A percentile compares a stretch with the other conserved stretches of the same genome.
phyloP scores from a whole-genome alignment of 805 yeast genomes.

The Barnettozyma wickerhamii region DNA sequence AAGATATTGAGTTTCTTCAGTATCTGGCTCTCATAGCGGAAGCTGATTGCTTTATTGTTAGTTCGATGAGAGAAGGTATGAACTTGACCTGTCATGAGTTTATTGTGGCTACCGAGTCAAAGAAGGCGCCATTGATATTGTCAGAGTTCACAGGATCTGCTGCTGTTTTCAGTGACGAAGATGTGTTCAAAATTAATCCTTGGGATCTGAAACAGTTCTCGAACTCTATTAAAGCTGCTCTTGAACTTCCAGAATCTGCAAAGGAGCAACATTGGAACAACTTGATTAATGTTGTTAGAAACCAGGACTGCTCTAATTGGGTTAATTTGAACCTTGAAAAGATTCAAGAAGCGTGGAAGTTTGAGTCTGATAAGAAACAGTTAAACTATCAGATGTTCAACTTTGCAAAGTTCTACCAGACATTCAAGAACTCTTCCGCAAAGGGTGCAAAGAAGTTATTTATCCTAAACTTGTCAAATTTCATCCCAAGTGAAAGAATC shows the following conservation, averaged over 20 bases:
- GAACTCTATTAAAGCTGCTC: slow-evolving; percentile 54
- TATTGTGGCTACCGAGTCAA: slow-evolving; percentile 64
- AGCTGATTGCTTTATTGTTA: slow-evolving; percentile 83
- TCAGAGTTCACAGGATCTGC: slow-evolving; percentile 97
- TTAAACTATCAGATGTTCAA: slow-evolving; percentile 30
- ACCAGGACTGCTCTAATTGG: slow-evolving; percentile 77
- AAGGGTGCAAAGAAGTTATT: slow-evolving; percentile 36
- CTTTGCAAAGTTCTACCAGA: slow-evolving; percentile 22
- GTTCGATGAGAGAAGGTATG: slow-evolving; percentile 95
- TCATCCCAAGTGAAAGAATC: slow-evolving; percentile 56
- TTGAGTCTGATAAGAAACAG: slow-evolving; percentile 36
- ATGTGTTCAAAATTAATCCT: slow-evolving; percentile 81
- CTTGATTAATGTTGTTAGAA: slow-evolving; percentile 52
- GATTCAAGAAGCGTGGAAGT: slow-evolving; percentile 50
- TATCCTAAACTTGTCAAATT: slow-evolving; percentile 42
- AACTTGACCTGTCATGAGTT: slow-evolving; percentile 95
- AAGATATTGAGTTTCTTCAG: slow-evolving; percentile 85
- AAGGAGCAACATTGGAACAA: slow-evolving; percentile 56
- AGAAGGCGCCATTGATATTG: slow-evolving; percentile 75
- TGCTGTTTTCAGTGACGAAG: slow-evolving; percentile 57
- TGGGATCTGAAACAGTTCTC: slow-evolving; percentile 77
- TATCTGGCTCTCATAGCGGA: slow-evolving; percentile 81
- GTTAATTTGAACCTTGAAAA: slow-evolving; percentile 49
- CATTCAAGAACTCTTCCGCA: slow-evolving; percentile 20
- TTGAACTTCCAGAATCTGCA: slow-evolving; percentile 61